Conservation (phyloP, 306 rosid genomes). For the Fagus crenata region DNA sequence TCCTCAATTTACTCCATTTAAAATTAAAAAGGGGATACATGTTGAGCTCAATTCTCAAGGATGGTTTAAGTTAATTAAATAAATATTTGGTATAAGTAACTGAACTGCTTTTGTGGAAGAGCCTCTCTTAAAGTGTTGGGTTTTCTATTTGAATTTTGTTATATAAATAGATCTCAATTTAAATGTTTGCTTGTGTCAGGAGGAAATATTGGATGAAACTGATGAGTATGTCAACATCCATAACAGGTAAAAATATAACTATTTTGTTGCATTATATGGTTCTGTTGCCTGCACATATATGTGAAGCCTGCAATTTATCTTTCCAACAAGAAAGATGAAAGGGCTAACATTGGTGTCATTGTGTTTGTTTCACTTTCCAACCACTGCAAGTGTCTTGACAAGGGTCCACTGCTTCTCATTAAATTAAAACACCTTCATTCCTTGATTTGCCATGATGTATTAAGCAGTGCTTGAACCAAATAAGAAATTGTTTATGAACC, state of each 20-base stretch:
- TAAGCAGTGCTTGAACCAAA: slow-evolving; percentile 13
- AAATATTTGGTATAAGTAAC: slow-evolving; percentile 1
- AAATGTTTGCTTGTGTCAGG: slow-evolving; percentile 56
- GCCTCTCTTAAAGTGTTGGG: background rate
- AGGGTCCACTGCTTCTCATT: background rate
- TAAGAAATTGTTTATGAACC: background rate
- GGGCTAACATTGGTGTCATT: background rate
- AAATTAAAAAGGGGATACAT: background rate
- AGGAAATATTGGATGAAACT: slow-evolving; percentile 98
- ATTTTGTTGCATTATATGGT: slow-evolving; percentile 8
- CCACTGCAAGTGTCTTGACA: background rate
- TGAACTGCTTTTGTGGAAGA: slow-evolving; percentile 26
- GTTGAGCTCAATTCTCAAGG: background rate
- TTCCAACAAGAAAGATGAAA: background rate
- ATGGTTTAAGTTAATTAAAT: background rate
- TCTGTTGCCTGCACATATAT: background rate
- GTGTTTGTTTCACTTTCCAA: background rate
- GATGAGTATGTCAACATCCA: slow-evolving; percentile 95
- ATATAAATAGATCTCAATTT: slow-evolving; percentile 25
- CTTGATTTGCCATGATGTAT: background rate
- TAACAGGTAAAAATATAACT: slow-evolving; percentile 63
- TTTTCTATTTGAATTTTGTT: slow-evolving; percentile 19
- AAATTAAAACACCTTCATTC: background rate
- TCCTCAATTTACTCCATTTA: background rate
- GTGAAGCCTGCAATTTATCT: slow-evolving; percentile 12